Evolutionary conservation across 352 stramenopile species (phyloP), one percentile per base, ranked within the genome.

Genomic region (Thalassiosira hispida): DNA sequence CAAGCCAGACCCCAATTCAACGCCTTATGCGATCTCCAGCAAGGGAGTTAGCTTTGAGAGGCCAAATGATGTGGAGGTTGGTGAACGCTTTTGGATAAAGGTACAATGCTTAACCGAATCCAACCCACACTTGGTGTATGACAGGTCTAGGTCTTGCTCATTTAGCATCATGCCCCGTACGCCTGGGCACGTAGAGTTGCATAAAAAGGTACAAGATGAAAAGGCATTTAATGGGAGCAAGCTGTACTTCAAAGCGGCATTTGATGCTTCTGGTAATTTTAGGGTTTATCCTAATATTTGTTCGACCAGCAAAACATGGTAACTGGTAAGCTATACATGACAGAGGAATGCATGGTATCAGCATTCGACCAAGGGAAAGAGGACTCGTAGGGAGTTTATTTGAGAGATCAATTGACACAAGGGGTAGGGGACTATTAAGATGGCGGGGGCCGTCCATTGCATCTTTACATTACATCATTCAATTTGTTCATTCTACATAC

Each of bases 41-140:
- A 38, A 8, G 31, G 31, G 31, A 38, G 8, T 38, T n/a, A n/a
- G n/a, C n/a, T n/a, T 9, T 8, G 8, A 38, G 18, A 55, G 9
- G 18, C 31, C 31, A 8, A 8, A 38, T 8, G 31, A 8, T 3
- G 31, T 38, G 8, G 31, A 42, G n/a, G 14, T 69, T 29, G 53
- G 47, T 57, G 49, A 80, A 63, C 22, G n/a, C 3, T 80, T 80
- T 70, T 73, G 33, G 18, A 27, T 80, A 0, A 80, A 80, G 25
- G 33, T 80, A 0, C 72, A 80, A 42, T 12, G 9, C 27, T 4
- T 42, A n/a, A 16, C 14, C 2, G 31, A n/a, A 3, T n/a, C 25
- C 9, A n/a, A 35, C 22, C 52, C 52, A 23, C 23, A 47, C 22
- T 14, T 72, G 44, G 33, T 78, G 1, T 78, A 78, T 35, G 69